Conservation (phyloP, 2,329 filamentous ascomycete genomes). For the Atkinsonella texensis region DNA sequence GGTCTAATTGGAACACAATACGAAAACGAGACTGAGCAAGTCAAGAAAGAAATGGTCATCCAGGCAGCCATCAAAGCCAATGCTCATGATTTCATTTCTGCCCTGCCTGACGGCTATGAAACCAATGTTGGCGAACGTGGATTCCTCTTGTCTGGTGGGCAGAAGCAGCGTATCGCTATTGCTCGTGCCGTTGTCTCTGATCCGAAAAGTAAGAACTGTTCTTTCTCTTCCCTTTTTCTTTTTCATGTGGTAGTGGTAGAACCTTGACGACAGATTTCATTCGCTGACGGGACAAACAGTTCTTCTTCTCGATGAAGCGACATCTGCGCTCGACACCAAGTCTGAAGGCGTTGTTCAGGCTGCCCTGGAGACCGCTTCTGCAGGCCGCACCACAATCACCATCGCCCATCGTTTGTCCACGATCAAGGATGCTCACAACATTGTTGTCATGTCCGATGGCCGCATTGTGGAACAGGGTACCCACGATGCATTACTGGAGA, state of each 20-base stretch:
- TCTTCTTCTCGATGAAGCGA: conserved; percentile 87
- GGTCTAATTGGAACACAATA: conserved; percentile 76
- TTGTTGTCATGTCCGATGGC: conserved; percentile 81
- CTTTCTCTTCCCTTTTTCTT: neutral
- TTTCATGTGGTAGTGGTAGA: neutral
- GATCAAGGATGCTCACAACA: conserved; percentile 88
- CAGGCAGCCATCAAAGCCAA: conserved; percentile 84
- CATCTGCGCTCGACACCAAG: conserved; percentile 84
- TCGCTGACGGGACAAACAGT: conserved; percentile 28
- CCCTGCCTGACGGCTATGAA: conserved; percentile 77
- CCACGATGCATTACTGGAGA: conserved; percentile 66
- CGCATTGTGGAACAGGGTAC: conserved; percentile 86
- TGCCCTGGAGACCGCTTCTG: conserved; percentile 73
- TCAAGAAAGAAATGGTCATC: conserved; percentile 58
- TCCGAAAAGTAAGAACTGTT: conserved; percentile 49
- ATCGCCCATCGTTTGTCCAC: conserved; percentile 94
- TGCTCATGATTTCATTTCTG: conserved; percentile 79
- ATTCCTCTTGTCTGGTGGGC: conserved; percentile 83
- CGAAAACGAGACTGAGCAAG: conserved; percentile 54
- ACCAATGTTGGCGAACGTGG: conserved; percentile 94
- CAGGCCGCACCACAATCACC: conserved; percentile 85
- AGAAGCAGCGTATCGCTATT: conserved; percentile 95
- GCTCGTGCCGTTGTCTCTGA: conserved; percentile 82
- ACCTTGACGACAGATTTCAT: neutral
- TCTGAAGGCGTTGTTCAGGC: conserved; percentile 91